Evolutionary conservation across 108 stramenopile species (phyloP).

Genomic region (Stephanodiscus minutulus): DNA sequence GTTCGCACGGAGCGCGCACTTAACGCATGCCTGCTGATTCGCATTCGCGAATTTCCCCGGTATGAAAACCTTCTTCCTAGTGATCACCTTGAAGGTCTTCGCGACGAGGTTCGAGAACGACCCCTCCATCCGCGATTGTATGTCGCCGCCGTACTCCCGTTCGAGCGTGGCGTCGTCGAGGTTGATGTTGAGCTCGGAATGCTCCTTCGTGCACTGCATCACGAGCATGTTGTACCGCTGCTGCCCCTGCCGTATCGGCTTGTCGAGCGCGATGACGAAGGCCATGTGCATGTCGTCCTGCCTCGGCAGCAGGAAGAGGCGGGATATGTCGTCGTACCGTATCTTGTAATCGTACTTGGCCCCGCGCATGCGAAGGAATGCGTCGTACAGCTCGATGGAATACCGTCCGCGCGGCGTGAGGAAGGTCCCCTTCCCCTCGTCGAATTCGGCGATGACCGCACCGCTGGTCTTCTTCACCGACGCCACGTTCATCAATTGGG

Average conservation of each 20-base stretch:
- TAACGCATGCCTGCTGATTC: conserved; percentile 85
- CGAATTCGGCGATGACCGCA: conserved; percentile 87
- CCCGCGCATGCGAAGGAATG: conserved; percentile 88
- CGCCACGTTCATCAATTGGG: conserved; percentile 78
- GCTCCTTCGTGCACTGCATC: conserved; percentile 87
- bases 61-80: conserved; percentile 96
- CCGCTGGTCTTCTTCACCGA: conserved; percentile 92
- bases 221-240: conserved; percentile 97
- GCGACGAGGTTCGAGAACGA: conserved; percentile 95
- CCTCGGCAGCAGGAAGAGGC: conserved; percentile 93
- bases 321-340: conserved; percentile 93
- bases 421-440: conserved; percentile 92
- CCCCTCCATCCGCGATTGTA: conserved; percentile 90
- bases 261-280: conserved; percentile 97
- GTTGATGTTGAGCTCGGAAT: conserved; percentile 85
- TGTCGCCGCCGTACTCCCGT: conserved; percentile 87
- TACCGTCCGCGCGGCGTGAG: conserved; percentile 97
- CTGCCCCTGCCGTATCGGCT: conserved; percentile 98
- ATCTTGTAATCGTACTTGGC: conserved; percentile 99
- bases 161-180: conserved; percentile 90
- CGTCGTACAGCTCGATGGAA: conserved; percentile 91
- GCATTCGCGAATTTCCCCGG: conserved; percentile 91
- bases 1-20: conserved; percentile 90
- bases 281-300: conserved; percentile 94
- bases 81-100: conserved; percentile 96